A percentile compares a stretch with the other conserved stretches of the same genome.
These are phyloP conservation scores for Macrocybe gigantea DNA, from an alignment of 768 basidiomycete species.

Conservation along the genomic window DNA sequence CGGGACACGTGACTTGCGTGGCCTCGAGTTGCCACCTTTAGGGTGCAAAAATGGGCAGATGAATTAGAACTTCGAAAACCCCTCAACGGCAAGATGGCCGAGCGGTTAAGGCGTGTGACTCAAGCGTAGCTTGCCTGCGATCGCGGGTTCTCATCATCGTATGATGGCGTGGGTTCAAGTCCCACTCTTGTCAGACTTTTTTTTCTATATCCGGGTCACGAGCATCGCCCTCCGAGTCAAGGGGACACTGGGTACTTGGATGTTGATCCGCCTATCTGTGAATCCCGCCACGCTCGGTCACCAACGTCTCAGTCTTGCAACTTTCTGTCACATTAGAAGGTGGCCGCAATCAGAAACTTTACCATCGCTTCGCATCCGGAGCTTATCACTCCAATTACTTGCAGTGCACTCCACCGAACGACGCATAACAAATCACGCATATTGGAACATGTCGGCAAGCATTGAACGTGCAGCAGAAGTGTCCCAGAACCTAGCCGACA, in stretches of 20 bases:
- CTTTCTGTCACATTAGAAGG: too few relatives aligned
- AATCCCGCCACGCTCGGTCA: too few relatives aligned
- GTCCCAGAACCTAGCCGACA: conserved; percentile 43
- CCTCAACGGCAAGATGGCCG: conserved; percentile 40
- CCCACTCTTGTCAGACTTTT: conserved; percentile 20
- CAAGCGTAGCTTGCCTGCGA: conserved; percentile 30
- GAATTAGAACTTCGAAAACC: neutral
- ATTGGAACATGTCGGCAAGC: conserved; percentile 18
- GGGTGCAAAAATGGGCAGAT: neutral
- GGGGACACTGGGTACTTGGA: too few relatives aligned
- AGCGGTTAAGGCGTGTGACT: conserved; percentile 45
- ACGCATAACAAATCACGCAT: conserved; percentile 1
- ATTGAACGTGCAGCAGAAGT: conserved; percentile 49
- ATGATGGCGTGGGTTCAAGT: conserved; percentile 23
- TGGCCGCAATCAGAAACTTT: too few relatives aligned
- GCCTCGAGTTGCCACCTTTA: neutral
- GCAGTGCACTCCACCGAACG: too few relatives aligned
- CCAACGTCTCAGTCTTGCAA: too few relatives aligned
- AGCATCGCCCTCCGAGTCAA: too few relatives aligned
- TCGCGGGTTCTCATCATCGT: conserved; percentile 22
- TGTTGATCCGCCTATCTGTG: too few relatives aligned
- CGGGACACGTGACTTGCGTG: neutral
- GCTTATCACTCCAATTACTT: too few relatives aligned
- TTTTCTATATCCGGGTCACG: neutral
- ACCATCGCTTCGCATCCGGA: too few relatives aligned